Evolutionary conservation across 192 early-diverging fungal species (phyloP).

Genomic region (Backusella morwellensis): DNA sequence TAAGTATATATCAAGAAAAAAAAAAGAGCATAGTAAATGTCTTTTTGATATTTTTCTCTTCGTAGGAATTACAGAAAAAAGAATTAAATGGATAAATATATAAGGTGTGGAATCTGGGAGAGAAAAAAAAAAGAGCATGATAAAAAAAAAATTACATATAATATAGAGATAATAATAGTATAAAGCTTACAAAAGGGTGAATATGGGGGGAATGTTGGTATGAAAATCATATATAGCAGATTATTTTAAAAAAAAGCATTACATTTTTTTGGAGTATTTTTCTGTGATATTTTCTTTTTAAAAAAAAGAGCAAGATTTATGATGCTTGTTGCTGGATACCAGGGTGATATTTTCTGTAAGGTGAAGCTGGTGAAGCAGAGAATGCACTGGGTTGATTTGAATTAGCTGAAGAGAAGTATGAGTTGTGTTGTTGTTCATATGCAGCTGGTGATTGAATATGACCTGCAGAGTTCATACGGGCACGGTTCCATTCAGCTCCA

Average conservation of each 20-base stretch:
- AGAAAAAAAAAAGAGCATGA: not conserved
- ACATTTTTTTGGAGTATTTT: not conserved
- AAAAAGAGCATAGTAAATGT: not conserved
- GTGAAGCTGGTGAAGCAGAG: not conserved
- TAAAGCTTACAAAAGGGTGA: conserved; percentile 3
- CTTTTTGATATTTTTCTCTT: not conserved
- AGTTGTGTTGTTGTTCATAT: conserved; percentile 3
- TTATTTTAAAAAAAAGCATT: not conserved
- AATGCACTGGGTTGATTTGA: not conserved
- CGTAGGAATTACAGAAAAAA: not conserved
- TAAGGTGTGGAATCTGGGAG: not conserved
- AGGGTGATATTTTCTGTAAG: conserved; percentile 13
- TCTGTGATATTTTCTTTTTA: not conserved
- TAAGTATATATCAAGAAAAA: not conserved
- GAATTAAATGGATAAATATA: not conserved
- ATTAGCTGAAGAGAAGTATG: not conserved
- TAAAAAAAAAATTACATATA: not conserved
- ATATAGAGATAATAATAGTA: not conserved
- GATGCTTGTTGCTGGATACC: conserved; percentile 11
- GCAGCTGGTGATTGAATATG: conserved; percentile 10
- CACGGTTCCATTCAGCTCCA: conserved; percentile 10
- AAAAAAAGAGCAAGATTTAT: not conserved
- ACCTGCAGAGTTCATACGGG: conserved; percentile 10
- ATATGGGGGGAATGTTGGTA: not conserved
- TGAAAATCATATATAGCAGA: conserved; percentile 1